Evolutionary conservation across 331 rosid genomes (phyloP), one percentile per base, ranked within the genome.

Genomic region (Malus hybrid): DNA sequence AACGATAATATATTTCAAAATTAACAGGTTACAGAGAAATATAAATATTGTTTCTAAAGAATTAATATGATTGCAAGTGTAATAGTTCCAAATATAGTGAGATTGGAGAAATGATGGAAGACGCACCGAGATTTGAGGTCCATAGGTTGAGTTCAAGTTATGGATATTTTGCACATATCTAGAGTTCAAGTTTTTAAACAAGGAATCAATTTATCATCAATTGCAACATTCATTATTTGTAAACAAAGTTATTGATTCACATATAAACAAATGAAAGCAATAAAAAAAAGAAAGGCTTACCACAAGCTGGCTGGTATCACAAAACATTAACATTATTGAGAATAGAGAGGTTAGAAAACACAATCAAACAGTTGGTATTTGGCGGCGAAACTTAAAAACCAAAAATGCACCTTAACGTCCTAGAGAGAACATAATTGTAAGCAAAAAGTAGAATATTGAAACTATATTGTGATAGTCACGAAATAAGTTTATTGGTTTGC

Each of bases 161-260:
- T 90, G 96, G 68, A 70, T 68, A 63, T 84, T 90, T 92, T 53
- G 90, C 77, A 64, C 83, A 87, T 36, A 86, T 78, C 97, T 89
- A 75, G 79, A 80, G 50, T 67, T 76, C 66, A 33, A 24, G 29
- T 36, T 57, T 69, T 74, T 76, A 50, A 52, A 75, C 28, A 79
- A 80, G 26, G 26, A 72, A 32, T 22, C 55, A 15, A 70, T 52
- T 18, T 20, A 53, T 69, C 19, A 80, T n/a, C 63, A 71, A 39
- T 39, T 39, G 11, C 12, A 1, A 39, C 46, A 39, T 39, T 39
- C 4, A 39, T 39, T 39, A 39, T 9, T 39, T 9, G 12, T 39
- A 39, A 39, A 36, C 10, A 39, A 39, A 9, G 12, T 39, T 9
- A 3, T 9, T 39, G 46, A 39, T 39, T 39, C 46, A 39, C 46